Base-by-base conservation (phyloP, 495 filamentous ascomycete species). In the Xylaria grammica region DNA sequence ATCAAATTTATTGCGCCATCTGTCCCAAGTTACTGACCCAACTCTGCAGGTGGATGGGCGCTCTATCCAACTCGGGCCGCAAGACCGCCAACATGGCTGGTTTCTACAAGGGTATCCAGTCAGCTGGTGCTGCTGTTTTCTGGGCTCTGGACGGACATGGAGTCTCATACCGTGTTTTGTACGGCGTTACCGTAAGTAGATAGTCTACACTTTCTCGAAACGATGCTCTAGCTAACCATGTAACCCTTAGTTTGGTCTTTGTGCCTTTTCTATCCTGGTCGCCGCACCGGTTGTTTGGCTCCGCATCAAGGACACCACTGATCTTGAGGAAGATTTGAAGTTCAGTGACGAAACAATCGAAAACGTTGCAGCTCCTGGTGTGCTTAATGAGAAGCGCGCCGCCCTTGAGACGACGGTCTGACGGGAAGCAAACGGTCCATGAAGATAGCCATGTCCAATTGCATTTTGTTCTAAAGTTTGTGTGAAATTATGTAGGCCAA, bases 51-150 rank as follows among this genome's bases (percentile, higher is more conserved):
- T 69, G 69, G 78, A 97, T 98, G 90, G 94, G 94, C 36, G 88
- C 93, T 19, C 83, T 97, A 32, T 91, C 88, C 70, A 97, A 98
- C 82, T 96, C 95, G 50, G 86, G 89, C 65, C 91, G 93, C 72
- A 96, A 93, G 72, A 84, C 94, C 22, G 94, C 94, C 78, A 96
- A 97, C 80, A 91, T 95, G 70, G 88, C 92, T 34, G 94, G 94
- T 58, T 97, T 94, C 82, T 97, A 97, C 85, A 97, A 97, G 73
- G 71, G 69, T 30, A 91, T 98, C 69, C 94, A 97, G 77, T 95
- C 91, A 30, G 93, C 92, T n/a, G 94, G 93, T 65, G 87, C 88
- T 7, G 94, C 93, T n/a, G 85, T 94, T 51, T 91, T 90, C 71
- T 97, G 90, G 91, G 83, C 89, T 4, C 70, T 93, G 70, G 93